A percentile compares a stretch with the other conserved stretches of the same genome.
Evolutionary conservation across 352 stramenopile species (phyloP).

Genomic region (Pythium aquatile): DNA sequence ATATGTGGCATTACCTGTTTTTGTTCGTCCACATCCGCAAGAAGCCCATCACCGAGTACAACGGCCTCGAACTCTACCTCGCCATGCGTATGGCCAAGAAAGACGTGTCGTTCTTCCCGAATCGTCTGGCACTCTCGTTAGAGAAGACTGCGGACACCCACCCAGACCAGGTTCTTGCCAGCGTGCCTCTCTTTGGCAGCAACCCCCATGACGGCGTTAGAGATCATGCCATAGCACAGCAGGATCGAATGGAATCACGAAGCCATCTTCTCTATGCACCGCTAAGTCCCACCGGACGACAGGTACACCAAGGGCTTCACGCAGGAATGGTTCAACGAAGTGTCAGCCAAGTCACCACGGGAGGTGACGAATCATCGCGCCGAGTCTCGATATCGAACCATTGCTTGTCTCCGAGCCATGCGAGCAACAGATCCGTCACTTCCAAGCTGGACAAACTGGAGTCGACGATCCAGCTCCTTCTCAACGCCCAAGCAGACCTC

Average conservation of each 20-base stretch:
- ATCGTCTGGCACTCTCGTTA: constrained; percentile 53
- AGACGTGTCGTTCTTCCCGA: constrained; percentile 77
- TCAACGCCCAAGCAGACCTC: constrained; percentile 41
- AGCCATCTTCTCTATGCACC: neutral
- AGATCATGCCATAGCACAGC: neutral
- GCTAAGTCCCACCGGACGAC: neutral
- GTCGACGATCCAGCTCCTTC: constrained; percentile 36
- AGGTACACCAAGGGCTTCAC: neutral
- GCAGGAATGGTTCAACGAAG: neutral
- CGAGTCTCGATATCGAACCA: neutral
- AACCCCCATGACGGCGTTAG: neutral
- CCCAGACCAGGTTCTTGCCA: neutral
- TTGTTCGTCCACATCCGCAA: constrained; percentile 81
- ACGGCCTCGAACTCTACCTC: constrained; percentile 77
- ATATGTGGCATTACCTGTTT: constrained; percentile 83
- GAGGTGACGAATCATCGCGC: neutral
- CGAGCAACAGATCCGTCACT: constrained; percentile 23
- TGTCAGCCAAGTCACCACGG: neutral
- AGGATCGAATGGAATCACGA: neutral
- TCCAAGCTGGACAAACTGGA: constrained; percentile 57
- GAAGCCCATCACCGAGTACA: constrained; percentile 78
- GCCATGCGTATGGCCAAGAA: constrained; percentile 74
- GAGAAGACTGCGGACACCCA: constrained; percentile 23
- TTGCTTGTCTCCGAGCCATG: neutral
- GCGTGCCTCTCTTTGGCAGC: neutral